Base-by-base conservation (phyloP, 225 moss, liverwort and hornwort genomes). In the Lunularia cruciata region DNA sequence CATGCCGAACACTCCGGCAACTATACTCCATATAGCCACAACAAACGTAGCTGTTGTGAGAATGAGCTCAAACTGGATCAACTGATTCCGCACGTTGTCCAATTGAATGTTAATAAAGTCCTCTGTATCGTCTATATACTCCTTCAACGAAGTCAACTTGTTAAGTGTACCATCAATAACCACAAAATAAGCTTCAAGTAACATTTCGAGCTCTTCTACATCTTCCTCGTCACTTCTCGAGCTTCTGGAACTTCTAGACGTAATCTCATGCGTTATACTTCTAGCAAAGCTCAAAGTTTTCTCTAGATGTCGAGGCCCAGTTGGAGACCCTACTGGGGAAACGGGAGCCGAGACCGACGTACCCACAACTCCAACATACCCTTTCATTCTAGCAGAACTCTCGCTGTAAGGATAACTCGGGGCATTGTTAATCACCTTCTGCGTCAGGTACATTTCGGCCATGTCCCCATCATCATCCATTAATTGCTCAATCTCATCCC, bases 381-480 rank as follows among this genome's bases (percentile, higher is more conserved):
- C 74, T 53, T 47, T 75, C 19, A 73, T 74, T 67, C 78, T 85
- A 32, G 72, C 73, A 37, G 80, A 42, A 45, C 77, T 72, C 35
- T 84, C 75, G 49, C 77, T 88, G 58, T 81, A 79, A 19, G 76
- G 77, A 61, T 78, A 86, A 2, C 75, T 65, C 22, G 84, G 83
- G 32, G 78, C 70, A 74, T 72, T 65, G 4, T 57, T 47, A 55
- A 83, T 83, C 79, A 82, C 79, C 74, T 99, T 99, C 60, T 80
- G 83, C 35, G 93, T 99, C 36, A 99, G 58, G 70, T 99, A 99
- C 93, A 99, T 93, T 47, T 93, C 98, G 47, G 93, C 89, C 98
- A 99, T 99, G 70, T 99, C 98, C 28, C 93, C 86, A 74, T 99
- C 98, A 52, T 99, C 98, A 40, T 99, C 98, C 98, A 99, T 99